phyloP scores from a whole-genome alignment of 345 rosid species.

The Pugionium dolabratum region DNA sequence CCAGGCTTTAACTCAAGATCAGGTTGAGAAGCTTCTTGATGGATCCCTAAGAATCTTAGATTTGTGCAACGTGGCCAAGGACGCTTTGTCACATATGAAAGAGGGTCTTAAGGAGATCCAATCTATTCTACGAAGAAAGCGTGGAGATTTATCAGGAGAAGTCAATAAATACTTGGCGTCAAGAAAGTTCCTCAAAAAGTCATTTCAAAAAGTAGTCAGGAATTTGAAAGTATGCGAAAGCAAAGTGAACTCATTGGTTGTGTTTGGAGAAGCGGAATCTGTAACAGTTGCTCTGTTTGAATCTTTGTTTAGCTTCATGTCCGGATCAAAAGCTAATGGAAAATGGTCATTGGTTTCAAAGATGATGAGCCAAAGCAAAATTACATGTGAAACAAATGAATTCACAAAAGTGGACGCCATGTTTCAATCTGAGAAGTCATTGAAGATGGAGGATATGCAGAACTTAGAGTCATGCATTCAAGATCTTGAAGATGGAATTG shows the following conservation, averaged over 20 bases:
- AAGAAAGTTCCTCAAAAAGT: conserved; percentile 41
- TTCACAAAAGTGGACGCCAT: conserved; percentile 40
- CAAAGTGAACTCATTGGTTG: conserved; percentile 21
- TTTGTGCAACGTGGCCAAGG: conserved; percentile 35
- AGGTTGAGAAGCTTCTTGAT: conserved; percentile 40
- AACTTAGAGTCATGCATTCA: conserved; percentile 45
- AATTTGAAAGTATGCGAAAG: conserved; percentile 26
- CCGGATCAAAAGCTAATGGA: conserved; percentile 33
- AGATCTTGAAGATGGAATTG: conserved; percentile 51
- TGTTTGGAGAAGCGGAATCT: conserved; percentile 41
- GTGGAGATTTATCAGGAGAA: conserved; percentile 26
- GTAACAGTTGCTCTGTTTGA: conserved; percentile 34
- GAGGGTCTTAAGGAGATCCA: conserved; percentile 42
- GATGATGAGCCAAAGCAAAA: conserved; percentile 38
- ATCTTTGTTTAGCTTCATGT: conserved; percentile 45
- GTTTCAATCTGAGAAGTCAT: conserved; percentile 29
- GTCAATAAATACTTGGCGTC: conserved; percentile 46
- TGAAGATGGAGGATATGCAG: conserved; percentile 33
- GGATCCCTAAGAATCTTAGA: conserved; percentile 49
- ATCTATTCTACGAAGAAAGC: conserved; percentile 40
- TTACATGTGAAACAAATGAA: conserved; percentile 39
- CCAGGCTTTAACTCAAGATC: conserved; percentile 36
- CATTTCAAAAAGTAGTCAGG: conserved; percentile 31
- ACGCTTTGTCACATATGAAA: conserved; percentile 37
- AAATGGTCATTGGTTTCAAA: conserved; percentile 47